Conservation (phyloP, 2,329 filamentous ascomycete species). For the Penicillium hordei region DNA sequence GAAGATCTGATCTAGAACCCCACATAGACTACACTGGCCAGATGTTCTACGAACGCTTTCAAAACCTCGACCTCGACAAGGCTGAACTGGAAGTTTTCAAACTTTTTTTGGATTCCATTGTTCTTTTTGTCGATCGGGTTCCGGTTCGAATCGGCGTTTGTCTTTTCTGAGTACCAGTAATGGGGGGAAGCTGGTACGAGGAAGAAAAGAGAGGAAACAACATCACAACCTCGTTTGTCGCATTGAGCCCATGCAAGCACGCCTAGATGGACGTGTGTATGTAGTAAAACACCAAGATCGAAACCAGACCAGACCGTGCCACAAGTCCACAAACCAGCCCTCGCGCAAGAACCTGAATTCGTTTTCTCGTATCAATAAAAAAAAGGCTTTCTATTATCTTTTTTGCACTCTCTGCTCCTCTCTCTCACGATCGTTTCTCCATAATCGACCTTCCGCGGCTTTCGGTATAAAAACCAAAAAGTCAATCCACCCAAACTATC, state of each 20-base stretch:
- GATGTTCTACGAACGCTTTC: slow-evolving; percentile 12
- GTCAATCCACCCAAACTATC: slow-evolving; percentile 21
- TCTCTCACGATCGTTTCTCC: slow-evolving; percentile 26
- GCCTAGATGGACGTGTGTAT: slow-evolving; percentile 26
- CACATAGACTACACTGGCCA: slow-evolving; percentile 8
- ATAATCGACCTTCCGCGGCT: slow-evolving; percentile 25
- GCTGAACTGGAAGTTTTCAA: slow-evolving; percentile 31
- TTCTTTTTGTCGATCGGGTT: slow-evolving; percentile 28
- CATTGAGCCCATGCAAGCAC: slow-evolving; percentile 35
- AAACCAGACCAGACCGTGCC: slow-evolving; percentile 29
- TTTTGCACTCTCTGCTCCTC: slow-evolving; percentile 27
- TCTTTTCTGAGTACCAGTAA: slow-evolving; percentile 17
- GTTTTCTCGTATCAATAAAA: slow-evolving; percentile 28
- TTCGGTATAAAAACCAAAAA: slow-evolving; percentile 13
- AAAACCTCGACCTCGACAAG: slow-evolving; percentile 16
- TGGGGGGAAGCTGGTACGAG: slow-evolving; percentile 17
- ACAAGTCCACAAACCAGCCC: slow-evolving; percentile 26
- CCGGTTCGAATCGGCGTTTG: slow-evolving; percentile 16
- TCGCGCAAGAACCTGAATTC: slow-evolving; percentile 29
- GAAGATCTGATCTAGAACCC: not conserved
- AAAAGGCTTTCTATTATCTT: slow-evolving; percentile 23
- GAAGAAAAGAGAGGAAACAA: slow-evolving; percentile 18
- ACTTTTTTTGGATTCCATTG: slow-evolving; percentile 33
- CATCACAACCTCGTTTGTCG: slow-evolving; percentile 36
- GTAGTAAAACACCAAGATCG: slow-evolving; percentile 30